Conservation (phyloP, 345 rosid genomes). For the Luvunga scandens region DNA sequence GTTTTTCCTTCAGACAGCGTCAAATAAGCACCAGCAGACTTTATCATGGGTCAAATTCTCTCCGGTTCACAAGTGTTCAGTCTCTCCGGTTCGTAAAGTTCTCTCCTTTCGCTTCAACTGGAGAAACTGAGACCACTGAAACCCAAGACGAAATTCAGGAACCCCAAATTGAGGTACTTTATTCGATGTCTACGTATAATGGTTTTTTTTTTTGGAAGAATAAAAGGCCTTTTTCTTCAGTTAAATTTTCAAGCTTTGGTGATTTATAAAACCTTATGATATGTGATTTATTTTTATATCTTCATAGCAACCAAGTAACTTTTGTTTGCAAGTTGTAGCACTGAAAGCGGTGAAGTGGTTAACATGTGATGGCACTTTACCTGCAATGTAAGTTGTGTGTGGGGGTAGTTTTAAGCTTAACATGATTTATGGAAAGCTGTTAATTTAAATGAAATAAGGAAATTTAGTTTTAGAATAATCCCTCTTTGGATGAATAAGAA, state of each 20-base stretch:
- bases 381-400: not conserved
- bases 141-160: constrained; percentile 48
- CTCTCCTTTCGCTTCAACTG: constrained; percentile 52
- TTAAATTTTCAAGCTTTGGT: not conserved
- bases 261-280: not conserved
- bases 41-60: constrained; percentile 25
- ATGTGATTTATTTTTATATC: not conserved
- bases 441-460: not conserved
- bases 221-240: not conserved
- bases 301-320: not conserved
- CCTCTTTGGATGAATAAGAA: not conserved
- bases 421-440: not conserved
- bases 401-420: not conserved
- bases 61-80: constrained; percentile 25
- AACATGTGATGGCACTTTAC: not conserved
- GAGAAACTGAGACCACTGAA: constrained; percentile 60
- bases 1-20: constrained; percentile 39
- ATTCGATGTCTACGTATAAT: too few relatives aligned
- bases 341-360: not conserved
- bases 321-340: not conserved
- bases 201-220: not conserved
- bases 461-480: not conserved
- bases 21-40: constrained; percentile 16
- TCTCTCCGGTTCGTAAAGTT: constrained; percentile 43
- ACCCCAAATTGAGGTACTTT: constrained; percentile 57